phyloP scores from a whole-genome alignment of 202 grass and related monocot species.

The Schoenoplectus tabernaemontani region DNA sequence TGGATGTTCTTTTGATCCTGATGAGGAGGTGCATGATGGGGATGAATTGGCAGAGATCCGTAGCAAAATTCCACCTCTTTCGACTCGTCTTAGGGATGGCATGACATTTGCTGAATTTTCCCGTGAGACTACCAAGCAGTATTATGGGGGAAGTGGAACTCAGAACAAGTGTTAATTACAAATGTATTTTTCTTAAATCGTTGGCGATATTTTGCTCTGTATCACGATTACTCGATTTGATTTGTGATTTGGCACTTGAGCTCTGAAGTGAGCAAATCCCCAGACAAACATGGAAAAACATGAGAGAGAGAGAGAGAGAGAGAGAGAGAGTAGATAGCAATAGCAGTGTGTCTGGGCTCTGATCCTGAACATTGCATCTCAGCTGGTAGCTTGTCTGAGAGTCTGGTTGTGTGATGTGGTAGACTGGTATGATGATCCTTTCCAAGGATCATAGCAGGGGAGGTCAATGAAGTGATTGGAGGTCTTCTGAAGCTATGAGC shows the following conservation, averaged over 20 bases:
- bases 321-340: neutral
- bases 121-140: conserved; percentile 76
- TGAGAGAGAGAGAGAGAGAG: neutral
- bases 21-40: conserved; percentile 34
- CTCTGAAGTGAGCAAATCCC: neutral
- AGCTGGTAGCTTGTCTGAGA: neutral
- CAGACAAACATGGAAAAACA: neutral
- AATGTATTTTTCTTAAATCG: neutral
- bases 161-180: conserved; percentile 33
- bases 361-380: neutral
- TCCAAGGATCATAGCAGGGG: neutral
- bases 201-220: neutral
- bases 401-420: neutral
- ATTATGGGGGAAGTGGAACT: conserved; percentile 62
- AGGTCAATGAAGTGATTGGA: neutral
- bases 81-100: conserved; percentile 51
- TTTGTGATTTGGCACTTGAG: neutral
- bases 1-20: conserved; percentile 14
- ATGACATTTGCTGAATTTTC: conserved; percentile 94
- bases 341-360: neutral
- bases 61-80: conserved; percentile 53
- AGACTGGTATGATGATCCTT: neutral
- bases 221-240: neutral
- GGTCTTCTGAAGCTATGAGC: neutral
- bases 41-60: conserved; percentile 35